Evolutionary conservation across 2,329 filamentous ascomycete species (phyloP), one percentile per base, ranked within the genome.

Genomic region (Colletotrichum gloeosporioides): DNA sequence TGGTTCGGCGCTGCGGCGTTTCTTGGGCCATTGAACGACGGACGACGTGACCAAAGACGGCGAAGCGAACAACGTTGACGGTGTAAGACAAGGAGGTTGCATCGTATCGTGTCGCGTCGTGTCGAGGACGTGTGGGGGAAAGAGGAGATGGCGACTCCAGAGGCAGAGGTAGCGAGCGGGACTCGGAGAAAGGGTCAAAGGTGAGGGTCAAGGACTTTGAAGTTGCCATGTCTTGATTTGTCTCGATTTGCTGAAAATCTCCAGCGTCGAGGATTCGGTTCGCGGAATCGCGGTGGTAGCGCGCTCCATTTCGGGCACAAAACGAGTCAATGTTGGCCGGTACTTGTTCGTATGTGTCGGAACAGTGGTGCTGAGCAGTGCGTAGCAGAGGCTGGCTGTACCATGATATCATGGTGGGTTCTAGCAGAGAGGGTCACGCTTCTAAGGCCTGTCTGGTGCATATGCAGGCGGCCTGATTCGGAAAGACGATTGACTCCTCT

Each of bases 331-430:
- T 49, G 73, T 73, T 68, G 69, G 74, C 53, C 71, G 74, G 66
- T 76, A 75, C 49, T 70, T 75, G 74, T 65, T 29, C 63, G 64
- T 63, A 34, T 31, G 55, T 31, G 59, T 76, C 49, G 59, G 59
- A 59, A 39, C 34, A 55, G 59, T 65, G 65, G 61, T 62, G 71
- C 32, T 53, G 25, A 63, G 31, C 62, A 31, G 55, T 39, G 71
- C 32, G 61, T 32, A 63, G 31, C 62, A 31, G 55, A 74, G 31
- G 22, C 59, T 44, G 59, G 53, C 65, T 76, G 74, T 76, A 70
- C 62, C 71, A 75, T 76, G 74, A 76, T 75, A 76, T 76, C 74
- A 76, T 76, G 74, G 71, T 75, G 74, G 74, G 62, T 66, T 69
- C 25, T 59, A 22, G 39, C 25, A 66, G 44, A 25, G 49, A 69